phyloP scores from a whole-genome alignment of 306 rosid species.

The Begonia peltatifolia region DNA sequence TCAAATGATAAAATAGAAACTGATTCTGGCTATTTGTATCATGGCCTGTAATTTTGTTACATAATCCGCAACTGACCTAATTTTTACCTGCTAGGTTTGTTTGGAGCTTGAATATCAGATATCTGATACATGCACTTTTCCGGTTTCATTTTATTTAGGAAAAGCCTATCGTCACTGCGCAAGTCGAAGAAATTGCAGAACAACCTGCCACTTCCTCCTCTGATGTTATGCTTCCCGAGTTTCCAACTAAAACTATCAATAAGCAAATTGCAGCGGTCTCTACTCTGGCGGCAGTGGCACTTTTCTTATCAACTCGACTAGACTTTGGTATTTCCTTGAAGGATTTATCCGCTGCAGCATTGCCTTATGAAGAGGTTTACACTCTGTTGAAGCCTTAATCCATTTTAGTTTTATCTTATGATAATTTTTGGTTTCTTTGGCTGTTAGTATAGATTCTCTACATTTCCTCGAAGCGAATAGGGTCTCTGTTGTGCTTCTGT shows the following conservation, averaged over 20 bases:
- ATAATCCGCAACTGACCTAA: neutral
- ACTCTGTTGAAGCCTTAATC: neutral
- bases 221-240: conserved; percentile 27
- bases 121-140: neutral
- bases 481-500: neutral
- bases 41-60: too few species aligned
- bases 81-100: neutral
- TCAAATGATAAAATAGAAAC: too few species aligned
- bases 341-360: conserved; percentile 67
- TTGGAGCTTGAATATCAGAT: neutral
- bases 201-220: conserved; percentile 23
- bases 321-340: conserved; percentile 91
- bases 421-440: too few species aligned
- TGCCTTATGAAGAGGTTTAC: conserved; percentile 78
- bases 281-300: conserved; percentile 57
- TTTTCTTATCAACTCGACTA: conserved; percentile 53
- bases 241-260: conserved; percentile 52
- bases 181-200: conserved; percentile 13
- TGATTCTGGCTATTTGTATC: too few species aligned
- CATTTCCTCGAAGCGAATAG: neutral
- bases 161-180: conserved; percentile 16
- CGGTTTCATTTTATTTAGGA: conserved; percentile 16
- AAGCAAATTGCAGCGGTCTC: conserved; percentile 51
- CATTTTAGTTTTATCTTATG: too few species aligned
- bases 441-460: neutral